Base-by-base conservation (phyloP, 1,284 basidiomycete genomes). In the Puccinia coronata region DNA sequence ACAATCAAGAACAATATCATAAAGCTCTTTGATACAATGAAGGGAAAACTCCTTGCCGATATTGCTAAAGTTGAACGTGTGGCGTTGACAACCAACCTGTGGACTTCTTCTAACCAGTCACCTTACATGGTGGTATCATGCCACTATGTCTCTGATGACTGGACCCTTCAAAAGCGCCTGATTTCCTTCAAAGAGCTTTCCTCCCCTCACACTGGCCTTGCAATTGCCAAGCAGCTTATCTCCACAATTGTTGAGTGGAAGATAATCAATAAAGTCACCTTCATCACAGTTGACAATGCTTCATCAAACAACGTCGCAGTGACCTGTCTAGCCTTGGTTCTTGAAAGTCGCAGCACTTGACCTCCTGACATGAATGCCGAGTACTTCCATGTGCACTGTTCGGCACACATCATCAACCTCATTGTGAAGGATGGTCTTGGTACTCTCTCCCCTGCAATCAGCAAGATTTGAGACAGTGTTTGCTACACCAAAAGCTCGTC, bases 201-300 rank as follows among this genome's bases (percentile, higher is more conserved):
- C 8, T 18, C 31, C 3, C 61, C 61, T n/a, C 61, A 65, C 34
- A 65, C 34, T 8, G 61, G 61, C 5, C 18, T 65, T 2, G 61
- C 61, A 4, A 65, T 65, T 18, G 8, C 8, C 2, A n/a, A 65
- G 2, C 28, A 65, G 6, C 61, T 65, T n/a, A 34, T 65, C 34
- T 11, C 4, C 8, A 39, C 31, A 11, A 36, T 65, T 4, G 61
- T 5, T 31, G 31, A 65, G 25, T 65, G 61, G 34, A 65, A 65
- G 18, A 4, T 39, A 11, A 23, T 65, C 23, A 34, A 65, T 23
- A 65, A 65, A n/a, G 20, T 65, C 23, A 16, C 31, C 8, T 65
- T 39, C 34, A 23, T 65, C 3, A 65, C 61, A 11, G 39, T 65
- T 65, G 61, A 65, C 41, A 65, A 65, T 65, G 61, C 61, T 39